Base-by-base conservation (phyloP, 495 filamentous ascomycete species). In the Tuber indicum region DNA sequence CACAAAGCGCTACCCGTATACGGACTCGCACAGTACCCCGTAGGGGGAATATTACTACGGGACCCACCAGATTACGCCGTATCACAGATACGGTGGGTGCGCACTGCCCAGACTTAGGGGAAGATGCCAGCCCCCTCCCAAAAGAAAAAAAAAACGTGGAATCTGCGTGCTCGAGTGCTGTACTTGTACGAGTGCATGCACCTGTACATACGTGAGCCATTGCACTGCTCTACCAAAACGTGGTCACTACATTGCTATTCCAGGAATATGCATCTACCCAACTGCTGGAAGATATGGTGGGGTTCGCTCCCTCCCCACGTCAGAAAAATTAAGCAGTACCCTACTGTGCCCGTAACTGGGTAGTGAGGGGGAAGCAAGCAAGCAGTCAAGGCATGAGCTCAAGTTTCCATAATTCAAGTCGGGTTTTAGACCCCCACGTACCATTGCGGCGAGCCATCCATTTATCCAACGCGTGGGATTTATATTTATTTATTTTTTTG, bases 341-440 rank as follows among this genome's bases (percentile, higher is more conserved):
- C 3, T 8, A 5, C 58, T 66, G 58, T 66, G 58, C 26, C 58
- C 26, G 26, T 19, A 32, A 36, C 58, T 36, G 1, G 16, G 2
- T 62, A 3, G n/a, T 17, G 26, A 36, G 26, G 12, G 14, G 10
- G 26, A 66, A 66, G 26, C 26, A 36, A 66, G 23, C n/a, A 62
- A 47, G 71, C 71, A 43, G 36, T 44, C 77, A 79, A 73, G 72
- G 58, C 78, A 72, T 72, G 52, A 26, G 42, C 49, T 73, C 70
- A 79, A 72, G 52, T 43, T 49, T 75, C 77, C 43, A 78, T 78
- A 47, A 47, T 73, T 66, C 58, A 17, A 66, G 47, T 80, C 58
- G 78, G 77, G 77, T 76, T 80, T 62, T 66, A 66, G 77, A 71
- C 78, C 78, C 78, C 78, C 78, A 80, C 76, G 49, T 58, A 73